phyloP scores from a whole-genome alignment of 1,284 basidiomycete genomes.

The Puccinia triticina region DNA sequence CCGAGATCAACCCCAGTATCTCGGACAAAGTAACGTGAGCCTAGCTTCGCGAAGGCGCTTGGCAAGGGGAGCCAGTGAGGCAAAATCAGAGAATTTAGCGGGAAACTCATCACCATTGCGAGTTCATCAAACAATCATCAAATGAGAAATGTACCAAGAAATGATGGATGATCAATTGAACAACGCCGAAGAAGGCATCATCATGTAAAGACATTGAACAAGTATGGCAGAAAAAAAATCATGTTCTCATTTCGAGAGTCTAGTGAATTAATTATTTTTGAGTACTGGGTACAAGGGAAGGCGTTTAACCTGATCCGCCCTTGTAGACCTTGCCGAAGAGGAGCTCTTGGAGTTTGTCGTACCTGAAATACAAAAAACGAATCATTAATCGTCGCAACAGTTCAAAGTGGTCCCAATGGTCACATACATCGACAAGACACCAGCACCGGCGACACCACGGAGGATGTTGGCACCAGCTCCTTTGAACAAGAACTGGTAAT shows the following conservation, averaged over 20 bases:
- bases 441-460: slow-evolving; percentile 96
- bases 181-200: neutral
- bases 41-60: too few relatives aligned
- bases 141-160: neutral
- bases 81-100: neutral
- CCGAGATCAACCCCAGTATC: too few relatives aligned
- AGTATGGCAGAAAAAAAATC: neutral
- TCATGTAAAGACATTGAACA: slow-evolving; percentile 14
- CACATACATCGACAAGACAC: slow-evolving; percentile 86
- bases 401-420: neutral
- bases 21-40: too few relatives aligned
- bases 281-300: neutral
- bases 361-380: slow-evolving; percentile 25
- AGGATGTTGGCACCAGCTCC: slow-evolving; percentile 92
- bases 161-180: slow-evolving; percentile 9
- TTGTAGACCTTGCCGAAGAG: slow-evolving; percentile 52
- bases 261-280: slow-evolving; percentile 21
- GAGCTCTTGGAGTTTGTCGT: slow-evolving; percentile 52
- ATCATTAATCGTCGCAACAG: neutral
- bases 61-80: neutral
- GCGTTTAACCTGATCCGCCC: slow-evolving; percentile 52
- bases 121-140: neutral
- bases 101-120: slow-evolving; percentile 3
- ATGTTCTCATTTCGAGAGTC: slow-evolving; percentile 16
- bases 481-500: slow-evolving; percentile 56